Evolutionary conservation across 441 rosid genomes (phyloP).

Genomic region (Eruca vesicaria): DNA sequence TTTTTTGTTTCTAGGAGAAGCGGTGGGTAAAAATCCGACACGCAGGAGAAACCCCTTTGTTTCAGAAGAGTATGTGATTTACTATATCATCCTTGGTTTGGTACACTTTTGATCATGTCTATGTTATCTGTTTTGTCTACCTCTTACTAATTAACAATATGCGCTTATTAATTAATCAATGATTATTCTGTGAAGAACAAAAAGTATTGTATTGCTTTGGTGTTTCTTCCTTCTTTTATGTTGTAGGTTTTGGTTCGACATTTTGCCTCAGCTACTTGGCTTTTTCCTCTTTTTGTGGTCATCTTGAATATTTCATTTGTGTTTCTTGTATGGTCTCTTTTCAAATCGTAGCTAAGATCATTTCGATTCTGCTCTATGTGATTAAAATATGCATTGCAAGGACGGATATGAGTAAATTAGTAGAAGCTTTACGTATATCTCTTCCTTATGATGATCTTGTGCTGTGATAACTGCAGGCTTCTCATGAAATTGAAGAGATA

Average conservation of each 20-base stretch:
- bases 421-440: constrained; percentile 3
- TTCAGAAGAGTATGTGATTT: constrained; percentile 55
- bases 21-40: constrained; percentile 34
- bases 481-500: constrained; percentile 70
- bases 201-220: background rate
- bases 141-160: background rate
- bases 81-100: background rate
- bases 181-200: too few relatives aligned
- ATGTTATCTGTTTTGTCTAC: background rate
- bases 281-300: background rate
- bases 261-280: background rate
- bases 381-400: constrained; percentile 3
- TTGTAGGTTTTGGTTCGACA: background rate
- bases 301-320: background rate
- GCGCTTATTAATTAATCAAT: background rate
- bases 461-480: constrained; percentile 44
- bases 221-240: constrained; percentile 1
- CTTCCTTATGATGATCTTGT: constrained; percentile 4
- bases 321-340: background rate
- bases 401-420: background rate
- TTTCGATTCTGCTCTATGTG: constrained; percentile 2
- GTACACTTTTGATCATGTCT: background rate
- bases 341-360: background rate
- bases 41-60: constrained; percentile 27
- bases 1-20: constrained; percentile 35